phyloP scores from a whole-genome alignment of 2,329 filamentous ascomycete genomes.

The Verticillium zaregamsianum region DNA sequence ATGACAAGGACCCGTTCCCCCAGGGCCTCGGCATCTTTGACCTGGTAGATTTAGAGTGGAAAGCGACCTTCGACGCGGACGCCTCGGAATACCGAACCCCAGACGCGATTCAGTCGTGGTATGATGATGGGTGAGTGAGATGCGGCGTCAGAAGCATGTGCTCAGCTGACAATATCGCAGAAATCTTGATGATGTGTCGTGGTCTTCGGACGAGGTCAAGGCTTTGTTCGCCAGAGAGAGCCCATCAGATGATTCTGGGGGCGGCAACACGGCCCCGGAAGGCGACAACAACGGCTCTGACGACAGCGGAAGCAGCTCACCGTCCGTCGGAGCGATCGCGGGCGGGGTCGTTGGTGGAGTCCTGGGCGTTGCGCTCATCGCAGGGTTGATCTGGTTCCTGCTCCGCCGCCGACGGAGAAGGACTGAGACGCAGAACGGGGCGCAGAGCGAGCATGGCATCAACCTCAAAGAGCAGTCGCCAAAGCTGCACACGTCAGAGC shows the following conservation, averaged over 20 bases:
- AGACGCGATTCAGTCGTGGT: constrained; percentile 25
- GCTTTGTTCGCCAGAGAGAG: not conserved
- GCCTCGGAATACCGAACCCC: constrained; percentile 28
- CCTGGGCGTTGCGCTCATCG: not conserved
- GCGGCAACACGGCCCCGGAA: not conserved
- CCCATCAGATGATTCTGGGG: not conserved
- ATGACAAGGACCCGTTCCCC: constrained; percentile 26
- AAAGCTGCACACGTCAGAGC: too few species aligned
- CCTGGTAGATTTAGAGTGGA: constrained; percentile 30
- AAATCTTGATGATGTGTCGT: not conserved
- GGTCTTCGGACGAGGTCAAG: not conserved
- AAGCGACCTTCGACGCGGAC: constrained; percentile 25
- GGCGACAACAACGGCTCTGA: not conserved
- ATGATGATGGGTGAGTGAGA: constrained; percentile 16
- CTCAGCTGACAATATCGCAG: not conserved
- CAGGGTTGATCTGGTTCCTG: not conserved
- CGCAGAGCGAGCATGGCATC: too few species aligned
- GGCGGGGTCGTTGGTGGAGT: not conserved
- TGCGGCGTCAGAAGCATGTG: not conserved
- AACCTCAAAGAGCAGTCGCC: too few species aligned
- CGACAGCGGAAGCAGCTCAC: not conserved
- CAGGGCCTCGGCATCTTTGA: constrained; percentile 35
- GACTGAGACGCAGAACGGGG: constrained; percentile 13
- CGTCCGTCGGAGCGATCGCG: not conserved
- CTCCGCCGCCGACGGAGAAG: constrained; percentile 21